A percentile compares a stretch with the other conserved stretches of the same genome.
Conservation (phyloP, 345 rosid species). For the Cardamine resedifolia region DNA sequence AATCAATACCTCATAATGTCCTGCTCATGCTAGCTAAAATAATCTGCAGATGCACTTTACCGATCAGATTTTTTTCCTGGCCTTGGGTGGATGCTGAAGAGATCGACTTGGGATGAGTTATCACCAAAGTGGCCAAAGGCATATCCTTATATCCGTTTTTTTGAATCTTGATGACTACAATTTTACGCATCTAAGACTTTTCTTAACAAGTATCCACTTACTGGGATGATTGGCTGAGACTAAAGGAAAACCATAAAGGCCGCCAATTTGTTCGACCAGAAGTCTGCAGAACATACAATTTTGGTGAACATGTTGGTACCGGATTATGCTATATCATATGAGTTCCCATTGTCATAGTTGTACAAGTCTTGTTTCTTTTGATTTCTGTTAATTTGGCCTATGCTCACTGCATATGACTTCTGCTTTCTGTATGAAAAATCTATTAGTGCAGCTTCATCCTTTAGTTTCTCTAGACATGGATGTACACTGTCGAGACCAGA, state of each 20-base stretch:
- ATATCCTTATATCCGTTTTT: conserved; percentile 63
- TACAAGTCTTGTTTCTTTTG: conserved; percentile 3
- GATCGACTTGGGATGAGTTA: conserved; percentile 86
- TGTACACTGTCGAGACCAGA: conserved; percentile 5
- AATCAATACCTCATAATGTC: conserved; percentile 24
- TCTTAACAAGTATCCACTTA: conserved; percentile 78
- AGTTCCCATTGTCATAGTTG: conserved; percentile 21
- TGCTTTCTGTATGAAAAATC: conserved; percentile 1
- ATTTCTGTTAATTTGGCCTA: background rate
- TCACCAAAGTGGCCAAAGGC: conserved; percentile 99
- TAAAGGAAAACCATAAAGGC: conserved; percentile 87
- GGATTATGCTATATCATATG: conserved; percentile 8
- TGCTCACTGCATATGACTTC: conserved; percentile 18
- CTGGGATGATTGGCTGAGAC: conserved; percentile 99
- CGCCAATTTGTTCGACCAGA: conserved; percentile 94
- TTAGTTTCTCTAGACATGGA: conserved; percentile 4
- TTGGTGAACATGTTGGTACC: conserved; percentile 90
- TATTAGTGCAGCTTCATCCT: conserved; percentile 23
- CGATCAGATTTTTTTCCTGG: conserved; percentile 99
- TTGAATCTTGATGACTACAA: conserved; percentile 14
- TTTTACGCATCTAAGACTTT: conserved; percentile 37
- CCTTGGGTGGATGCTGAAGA: conserved; percentile 97
- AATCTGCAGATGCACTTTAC: conserved; percentile 73
- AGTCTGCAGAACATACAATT: conserved; percentile 97
- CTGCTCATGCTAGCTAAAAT: conserved; percentile 29